A percentile compares a stretch with the other conserved stretches of the same genome.
phyloP scores from a whole-genome alignment of 306 rosid species.

The Parietaria judaica region DNA sequence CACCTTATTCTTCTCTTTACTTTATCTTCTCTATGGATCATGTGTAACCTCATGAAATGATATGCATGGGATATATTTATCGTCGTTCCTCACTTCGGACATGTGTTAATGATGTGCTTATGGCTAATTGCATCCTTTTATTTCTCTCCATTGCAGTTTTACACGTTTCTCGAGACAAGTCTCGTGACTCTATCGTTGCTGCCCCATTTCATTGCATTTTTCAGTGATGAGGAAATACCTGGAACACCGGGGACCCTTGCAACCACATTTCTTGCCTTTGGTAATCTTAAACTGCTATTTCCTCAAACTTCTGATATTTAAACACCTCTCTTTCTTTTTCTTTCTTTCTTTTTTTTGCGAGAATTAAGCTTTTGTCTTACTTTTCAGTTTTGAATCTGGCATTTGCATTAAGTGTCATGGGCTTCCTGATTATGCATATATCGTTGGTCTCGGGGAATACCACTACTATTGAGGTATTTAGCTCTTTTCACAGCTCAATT shows the following conservation, averaged over 20 bases:
- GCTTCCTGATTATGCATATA: conserved; percentile 91
- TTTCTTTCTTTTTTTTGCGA: conserved; percentile 11
- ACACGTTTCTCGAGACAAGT: conserved; percentile 92
- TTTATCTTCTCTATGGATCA: no score
- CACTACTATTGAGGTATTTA: conserved; percentile 84
- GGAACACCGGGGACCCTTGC: conserved; percentile 97
- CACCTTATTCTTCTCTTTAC: no score
- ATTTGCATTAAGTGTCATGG: conserved; percentile 85
- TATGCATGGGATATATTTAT: no score
- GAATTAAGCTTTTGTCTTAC: conserved; percentile 22
- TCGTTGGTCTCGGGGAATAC: conserved; percentile 86
- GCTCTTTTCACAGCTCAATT: neutral
- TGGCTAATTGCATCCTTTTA: conserved; percentile 12
- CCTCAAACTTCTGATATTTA: neutral
- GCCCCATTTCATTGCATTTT: conserved; percentile 84
- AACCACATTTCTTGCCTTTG: conserved; percentile 94
- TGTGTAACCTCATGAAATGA: no score
- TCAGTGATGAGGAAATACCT: conserved; percentile 90
- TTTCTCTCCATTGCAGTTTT: conserved; percentile 59
- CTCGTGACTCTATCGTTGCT: conserved; percentile 76
- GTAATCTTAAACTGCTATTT: conserved; percentile 33
- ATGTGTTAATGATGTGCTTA: neutral
- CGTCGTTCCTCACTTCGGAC: neutral
- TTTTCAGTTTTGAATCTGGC: conserved; percentile 86
- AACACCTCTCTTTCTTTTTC: neutral